These are phyloP conservation scores for Linnemannia schmuckeri DNA, from an alignment of 192 early-diverging fungal genomes.

Conservation along the genomic window DNA sequence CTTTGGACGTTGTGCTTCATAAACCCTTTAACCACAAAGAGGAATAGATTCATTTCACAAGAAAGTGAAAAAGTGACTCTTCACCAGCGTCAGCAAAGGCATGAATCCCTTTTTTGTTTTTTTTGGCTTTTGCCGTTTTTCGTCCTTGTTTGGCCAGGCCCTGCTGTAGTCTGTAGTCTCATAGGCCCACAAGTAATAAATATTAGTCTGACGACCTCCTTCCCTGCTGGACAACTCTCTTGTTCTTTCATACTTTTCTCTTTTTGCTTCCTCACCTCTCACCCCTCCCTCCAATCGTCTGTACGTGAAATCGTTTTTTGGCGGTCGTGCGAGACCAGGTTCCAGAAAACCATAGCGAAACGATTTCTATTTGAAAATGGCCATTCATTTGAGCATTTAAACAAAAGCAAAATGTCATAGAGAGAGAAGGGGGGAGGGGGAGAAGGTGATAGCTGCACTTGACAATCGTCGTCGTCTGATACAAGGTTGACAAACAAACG, in stretches of 20 bases:
- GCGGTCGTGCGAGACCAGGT: constrained; percentile 4
- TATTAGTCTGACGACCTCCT: background rate
- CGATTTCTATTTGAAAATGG: background rate
- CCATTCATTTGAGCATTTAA: background rate
- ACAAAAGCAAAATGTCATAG: no score
- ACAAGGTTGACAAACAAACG: background rate
- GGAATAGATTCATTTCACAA: background rate
- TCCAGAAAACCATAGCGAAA: constrained; percentile 9
- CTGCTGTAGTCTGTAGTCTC: background rate
- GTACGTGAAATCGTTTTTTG: background rate
- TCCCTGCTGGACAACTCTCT: background rate
- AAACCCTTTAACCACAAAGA: background rate
- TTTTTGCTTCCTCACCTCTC: background rate
- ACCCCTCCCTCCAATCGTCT: background rate
- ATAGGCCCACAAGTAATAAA: background rate
- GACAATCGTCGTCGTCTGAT: no score
- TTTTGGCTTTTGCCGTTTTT: background rate
- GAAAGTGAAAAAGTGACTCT: background rate
- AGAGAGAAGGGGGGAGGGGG: no score
- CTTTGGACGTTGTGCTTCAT: background rate
- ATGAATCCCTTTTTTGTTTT: background rate
- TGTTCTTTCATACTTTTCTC: background rate
- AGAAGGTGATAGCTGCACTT: no score
- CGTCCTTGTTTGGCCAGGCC: background rate
- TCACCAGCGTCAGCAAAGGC: background rate